Evolutionary conservation across 345 rosid species (phyloP), one percentile per base, ranked within the genome.

Genomic region (Camelina hispida): DNA sequence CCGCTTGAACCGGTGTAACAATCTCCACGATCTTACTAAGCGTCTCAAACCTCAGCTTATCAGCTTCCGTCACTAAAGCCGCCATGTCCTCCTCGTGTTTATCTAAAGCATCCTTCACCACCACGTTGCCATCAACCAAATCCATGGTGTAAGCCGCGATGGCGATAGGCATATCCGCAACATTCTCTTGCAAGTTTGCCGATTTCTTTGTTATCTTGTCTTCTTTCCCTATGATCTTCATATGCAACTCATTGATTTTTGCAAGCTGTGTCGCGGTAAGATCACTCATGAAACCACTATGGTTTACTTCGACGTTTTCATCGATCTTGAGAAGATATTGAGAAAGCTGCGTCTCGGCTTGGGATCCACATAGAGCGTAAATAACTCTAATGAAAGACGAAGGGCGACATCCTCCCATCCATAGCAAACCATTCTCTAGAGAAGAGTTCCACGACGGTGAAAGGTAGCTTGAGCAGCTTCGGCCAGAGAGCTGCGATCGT

Each of bases 361-460:
- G 42, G 3, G 81, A 68, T 23, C 86, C 81, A 7, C 74, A 72
- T 0, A 71, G 65, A 14, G 74, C 73, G 32, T 82, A 84, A 1
- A 82, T n/a, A 17, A 85, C 69, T 35, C 86, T 70, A 40, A 85
- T 30, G 68, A 43, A 81, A 14, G 74, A 74, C 2, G 89, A 71
- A 32, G 90, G 89, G 30, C 87, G 69, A 72, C 86, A 88, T 0
- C 87, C 88, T 4, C 75, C 86, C 17, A 84, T 54, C 84, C 88
- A 82, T 22, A 82, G 55, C 17, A 81, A 51, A 40, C 86, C 81
- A 47, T 83, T 83, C 81, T 83, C 87, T 17, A 82, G 28, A 43
- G 85, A 34, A 20, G 83, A 77, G 73, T 81, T 75, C 85, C 83
- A 82, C 4, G 71, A 1, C 0, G 85, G 87, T 2, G 81, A 72